Evolutionary conservation across 495 filamentous ascomycete genomes (phyloP).

Genomic region (Aspergillus panamensis): DNA sequence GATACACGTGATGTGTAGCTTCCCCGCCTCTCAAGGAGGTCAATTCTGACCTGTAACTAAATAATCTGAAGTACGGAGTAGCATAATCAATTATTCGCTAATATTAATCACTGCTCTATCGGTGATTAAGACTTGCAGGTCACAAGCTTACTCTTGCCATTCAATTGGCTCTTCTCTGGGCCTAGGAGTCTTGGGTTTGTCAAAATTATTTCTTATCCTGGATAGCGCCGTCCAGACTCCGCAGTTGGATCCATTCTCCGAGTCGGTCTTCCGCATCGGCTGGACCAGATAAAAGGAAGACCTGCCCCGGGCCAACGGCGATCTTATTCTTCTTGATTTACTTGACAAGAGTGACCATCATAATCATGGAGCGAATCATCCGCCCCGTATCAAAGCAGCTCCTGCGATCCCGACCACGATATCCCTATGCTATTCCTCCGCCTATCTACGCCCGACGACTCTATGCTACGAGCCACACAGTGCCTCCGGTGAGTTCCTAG

Average conservation of each 20-base stretch:
- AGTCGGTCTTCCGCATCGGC: neutral
- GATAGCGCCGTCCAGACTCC: conserved; percentile 3
- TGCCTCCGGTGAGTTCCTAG: conserved; percentile 36
- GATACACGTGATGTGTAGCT: conserved; percentile 17
- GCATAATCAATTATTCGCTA: neutral
- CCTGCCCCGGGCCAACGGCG: neutral
- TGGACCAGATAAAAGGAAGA: conserved; percentile 6
- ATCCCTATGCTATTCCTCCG: conserved; percentile 39
- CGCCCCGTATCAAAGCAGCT: conserved; percentile 41
- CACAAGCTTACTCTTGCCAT: neutral
- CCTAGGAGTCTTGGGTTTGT: neutral
- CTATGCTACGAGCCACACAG: conserved; percentile 41
- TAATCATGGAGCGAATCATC: conserved; percentile 40
- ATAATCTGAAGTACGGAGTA: neutral
- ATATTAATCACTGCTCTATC: neutral
- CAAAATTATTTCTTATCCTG: neutral
- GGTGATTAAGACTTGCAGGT: neutral
- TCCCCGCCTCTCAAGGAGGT: neutral
- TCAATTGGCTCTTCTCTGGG: neutral
- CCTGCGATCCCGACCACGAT: conserved; percentile 35
- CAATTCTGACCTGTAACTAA: too few species aligned
- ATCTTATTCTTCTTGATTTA: neutral
- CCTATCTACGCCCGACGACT: conserved; percentile 34
- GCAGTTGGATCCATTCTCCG: neutral
- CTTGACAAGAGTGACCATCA: neutral